Conservation (phyloP, 2,329 filamentous ascomycete species). For the Colletotrichum endophyticum region DNA sequence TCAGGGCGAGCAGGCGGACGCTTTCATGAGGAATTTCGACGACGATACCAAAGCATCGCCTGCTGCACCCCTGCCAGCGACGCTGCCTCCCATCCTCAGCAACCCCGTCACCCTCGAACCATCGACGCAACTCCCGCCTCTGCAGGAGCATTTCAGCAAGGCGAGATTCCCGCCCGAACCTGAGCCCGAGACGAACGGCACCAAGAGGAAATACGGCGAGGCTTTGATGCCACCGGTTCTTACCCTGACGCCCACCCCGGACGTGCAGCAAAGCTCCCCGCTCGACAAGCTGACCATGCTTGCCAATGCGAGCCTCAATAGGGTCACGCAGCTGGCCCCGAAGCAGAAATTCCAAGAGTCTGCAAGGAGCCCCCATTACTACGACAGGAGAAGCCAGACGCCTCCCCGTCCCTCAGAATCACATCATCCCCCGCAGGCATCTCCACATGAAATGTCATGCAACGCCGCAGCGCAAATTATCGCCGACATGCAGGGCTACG, state of each 20-base stretch:
- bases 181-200: background rate
- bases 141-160: slow-evolving; percentile 14
- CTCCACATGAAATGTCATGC: slow-evolving; percentile 38
- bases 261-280: slow-evolving; percentile 14
- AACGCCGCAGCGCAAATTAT: slow-evolving; percentile 40
- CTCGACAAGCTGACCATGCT: slow-evolving; percentile 43
- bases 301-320: slow-evolving; percentile 35
- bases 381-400: slow-evolving; percentile 2
- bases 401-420: slow-evolving; percentile 21
- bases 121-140: background rate
- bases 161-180: background rate
- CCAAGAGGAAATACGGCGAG: slow-evolving; percentile 10
- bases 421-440: slow-evolving; percentile 22
- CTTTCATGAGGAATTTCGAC: background rate
- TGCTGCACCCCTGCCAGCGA: slow-evolving; percentile 15
- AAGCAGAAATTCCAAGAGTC: slow-evolving; percentile 22
- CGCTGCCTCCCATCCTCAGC: slow-evolving; percentile 7
- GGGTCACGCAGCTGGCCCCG: background rate
- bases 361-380: slow-evolving; percentile 17
- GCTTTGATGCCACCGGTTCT: slow-evolving; percentile 10
- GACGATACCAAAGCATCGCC: slow-evolving; percentile 27
- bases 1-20: background rate
- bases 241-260: slow-evolving; percentile 13
- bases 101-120: slow-evolving; percentile 6
- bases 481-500: slow-evolving; percentile 41